These are phyloP conservation scores for Diplocarpon mali DNA, from an alignment of 2,329 filamentous ascomycete species.

Conservation along the genomic window DNA sequence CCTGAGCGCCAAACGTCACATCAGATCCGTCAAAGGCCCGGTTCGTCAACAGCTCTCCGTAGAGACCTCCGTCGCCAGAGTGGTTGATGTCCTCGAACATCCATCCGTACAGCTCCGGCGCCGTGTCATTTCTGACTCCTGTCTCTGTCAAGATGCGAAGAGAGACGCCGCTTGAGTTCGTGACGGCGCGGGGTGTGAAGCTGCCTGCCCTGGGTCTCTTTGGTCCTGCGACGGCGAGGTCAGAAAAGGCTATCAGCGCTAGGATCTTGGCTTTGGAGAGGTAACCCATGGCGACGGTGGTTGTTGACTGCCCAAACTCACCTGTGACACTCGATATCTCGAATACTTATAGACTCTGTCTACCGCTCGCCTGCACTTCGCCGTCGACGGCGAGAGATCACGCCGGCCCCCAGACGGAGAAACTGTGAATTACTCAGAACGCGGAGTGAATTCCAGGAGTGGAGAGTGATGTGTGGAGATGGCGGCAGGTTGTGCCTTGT, in stretches of 20 bases:
- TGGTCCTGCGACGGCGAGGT: background rate
- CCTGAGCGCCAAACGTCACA: slow-evolving; percentile 8
- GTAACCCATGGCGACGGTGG: too few relatives aligned
- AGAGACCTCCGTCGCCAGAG: slow-evolving; percentile 55
- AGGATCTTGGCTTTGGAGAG: too few relatives aligned
- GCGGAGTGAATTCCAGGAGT: too few relatives aligned
- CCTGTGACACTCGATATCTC: too few relatives aligned
- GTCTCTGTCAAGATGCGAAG: slow-evolving; percentile 9
- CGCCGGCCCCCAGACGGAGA: too few relatives aligned
- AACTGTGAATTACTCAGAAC: too few relatives aligned
- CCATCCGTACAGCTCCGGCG: slow-evolving; percentile 17
- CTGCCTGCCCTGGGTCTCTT: background rate
- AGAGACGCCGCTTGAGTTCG: slow-evolving; percentile 8
- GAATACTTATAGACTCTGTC: too few relatives aligned
- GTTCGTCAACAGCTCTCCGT: slow-evolving; percentile 59
- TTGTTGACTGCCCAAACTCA: too few relatives aligned
- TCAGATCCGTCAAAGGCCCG: slow-evolving; percentile 48
- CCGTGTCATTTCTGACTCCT: slow-evolving; percentile 14
- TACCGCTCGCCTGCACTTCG: too few relatives aligned
- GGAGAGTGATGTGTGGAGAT: too few relatives aligned
- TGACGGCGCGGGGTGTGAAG: background rate
- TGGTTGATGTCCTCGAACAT: slow-evolving; percentile 23
- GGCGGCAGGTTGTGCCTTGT: background rate
- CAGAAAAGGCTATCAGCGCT: background rate
- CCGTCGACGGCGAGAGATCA: too few relatives aligned